Evolutionary conservation across 768 basidiomycete species (phyloP).

Genomic region (Rhodosporidiobolus odoratus): DNA sequence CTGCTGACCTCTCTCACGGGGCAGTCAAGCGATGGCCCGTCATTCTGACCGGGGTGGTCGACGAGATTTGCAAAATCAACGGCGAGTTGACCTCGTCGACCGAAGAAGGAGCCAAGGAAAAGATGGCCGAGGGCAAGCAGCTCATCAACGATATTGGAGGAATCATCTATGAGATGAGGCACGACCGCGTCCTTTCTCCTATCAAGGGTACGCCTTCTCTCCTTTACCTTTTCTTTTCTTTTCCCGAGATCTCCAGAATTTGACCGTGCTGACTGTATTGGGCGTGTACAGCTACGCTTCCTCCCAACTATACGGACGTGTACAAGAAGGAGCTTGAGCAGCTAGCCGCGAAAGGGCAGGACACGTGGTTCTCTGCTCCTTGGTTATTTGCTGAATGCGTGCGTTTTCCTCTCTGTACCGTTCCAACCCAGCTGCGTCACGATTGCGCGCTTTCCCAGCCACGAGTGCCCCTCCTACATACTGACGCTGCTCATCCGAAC

Average conservation of each 20-base stretch:
- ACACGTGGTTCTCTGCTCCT: conserved; percentile 81
- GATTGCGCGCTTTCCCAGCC: background rate
- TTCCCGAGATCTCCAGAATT: background rate
- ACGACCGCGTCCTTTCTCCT: conserved; percentile 53
- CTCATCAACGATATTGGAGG: conserved; percentile 69
- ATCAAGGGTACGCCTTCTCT: conserved; percentile 56
- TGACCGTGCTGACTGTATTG: background rate
- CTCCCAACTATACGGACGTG: conserved; percentile 50
- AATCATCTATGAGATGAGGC: conserved; percentile 83
- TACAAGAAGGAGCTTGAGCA: conserved; percentile 69
- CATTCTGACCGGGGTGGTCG: conserved; percentile 74
- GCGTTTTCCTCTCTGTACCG: conserved; percentile 31
- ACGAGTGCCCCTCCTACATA: background rate
- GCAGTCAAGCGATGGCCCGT: conserved; percentile 57
- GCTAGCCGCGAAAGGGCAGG: conserved; percentile 50
- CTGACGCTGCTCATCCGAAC: background rate
- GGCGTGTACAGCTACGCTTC: conserved; percentile 8
- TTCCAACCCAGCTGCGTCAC: background rate
- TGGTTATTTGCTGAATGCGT: conserved; percentile 95
- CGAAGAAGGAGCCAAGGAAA: conserved; percentile 47
- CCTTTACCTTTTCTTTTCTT: background rate
- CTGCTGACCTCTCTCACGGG: background rate
- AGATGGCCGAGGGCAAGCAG: conserved; percentile 65
- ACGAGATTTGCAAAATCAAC: conserved; percentile 65
- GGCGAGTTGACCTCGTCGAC: conserved; percentile 49